Evolutionary conservation across 2,329 filamentous ascomycete species (phyloP), one percentile per base, ranked within the genome.

Genomic region (Colletotrichum euphorbiae): DNA sequence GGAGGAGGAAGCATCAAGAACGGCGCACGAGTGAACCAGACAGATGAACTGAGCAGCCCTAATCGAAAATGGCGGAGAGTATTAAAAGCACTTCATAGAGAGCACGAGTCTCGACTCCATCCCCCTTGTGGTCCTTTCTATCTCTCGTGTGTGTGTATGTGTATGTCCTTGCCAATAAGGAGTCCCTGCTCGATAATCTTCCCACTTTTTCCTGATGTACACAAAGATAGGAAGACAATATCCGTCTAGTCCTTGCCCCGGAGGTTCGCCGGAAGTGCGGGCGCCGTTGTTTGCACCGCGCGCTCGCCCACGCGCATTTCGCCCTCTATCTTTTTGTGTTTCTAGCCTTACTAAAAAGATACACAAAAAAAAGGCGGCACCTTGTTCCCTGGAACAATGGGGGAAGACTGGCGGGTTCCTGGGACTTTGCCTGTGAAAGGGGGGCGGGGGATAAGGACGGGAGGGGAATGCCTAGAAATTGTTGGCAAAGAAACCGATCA

Each of bases 391-490:
- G 28, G 38, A 43, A 51, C 43, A 46, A 15, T 24, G 3, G 21
- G 21, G 21, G 21, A 24, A 17, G 36, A 42, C 21, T 42, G n/a
- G 7, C 6, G n/a, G 17, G 17, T 48, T 50, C 55, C 31, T 36
- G 42, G 24, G 17, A n/a, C 6, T 42, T 48, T 59, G 38, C 42
- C 48, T 50, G 61, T 19, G 21, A 38, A 19, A 43, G 31, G 40
- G 24, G 24, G 24, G n/a, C n/a, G n/a, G 24, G 21, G 21, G 21
- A 15, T 3, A 15, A 15, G 15, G 36, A 38, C 3, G 36, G 36
- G 4, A 38, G 13, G 46, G 52, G 65, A 68, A 68, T 68, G 65
- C 54, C 33, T 55, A 33, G 46, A 55, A 24, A 65, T 68, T 68
- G 42, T 65, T 54, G 65, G 61, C 46, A 54, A 58, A 65, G 61